Evolutionary conservation across 2,329 filamentous ascomycete species (phyloP).

Genomic region (Metarhizium album): DNA sequence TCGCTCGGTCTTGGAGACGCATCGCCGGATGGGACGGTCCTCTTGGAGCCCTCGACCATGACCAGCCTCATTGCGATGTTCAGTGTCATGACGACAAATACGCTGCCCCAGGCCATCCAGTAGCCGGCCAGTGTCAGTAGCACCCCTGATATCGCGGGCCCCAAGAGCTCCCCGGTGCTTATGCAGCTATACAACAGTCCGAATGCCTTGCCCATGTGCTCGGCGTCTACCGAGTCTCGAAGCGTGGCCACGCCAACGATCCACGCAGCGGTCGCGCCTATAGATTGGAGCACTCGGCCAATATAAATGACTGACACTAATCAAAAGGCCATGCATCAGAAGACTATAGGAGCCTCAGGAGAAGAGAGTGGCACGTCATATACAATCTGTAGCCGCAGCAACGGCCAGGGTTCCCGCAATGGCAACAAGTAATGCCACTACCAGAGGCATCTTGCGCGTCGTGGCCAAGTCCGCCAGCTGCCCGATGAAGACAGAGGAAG

Average conservation of each 20-base stretch:
- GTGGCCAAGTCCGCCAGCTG: background rate
- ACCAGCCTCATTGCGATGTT: background rate
- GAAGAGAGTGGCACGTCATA: background rate
- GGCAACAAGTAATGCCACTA: background rate
- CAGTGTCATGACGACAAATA: background rate
- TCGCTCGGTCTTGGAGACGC: background rate
- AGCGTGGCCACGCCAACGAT: constrained; percentile 1
- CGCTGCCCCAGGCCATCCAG: background rate
- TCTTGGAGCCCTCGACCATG: background rate
- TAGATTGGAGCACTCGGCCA: background rate
- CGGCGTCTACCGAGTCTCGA: background rate
- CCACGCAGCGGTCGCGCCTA: background rate
- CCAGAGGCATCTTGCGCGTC: background rate
- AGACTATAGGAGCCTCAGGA: background rate
- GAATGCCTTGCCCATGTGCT: constrained; percentile 1
- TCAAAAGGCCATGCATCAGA: background rate
- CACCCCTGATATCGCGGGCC: background rate
- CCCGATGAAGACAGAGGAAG: background rate
- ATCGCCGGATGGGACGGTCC: background rate
- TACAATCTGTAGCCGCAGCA: background rate
- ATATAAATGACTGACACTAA: background rate
- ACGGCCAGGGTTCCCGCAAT: background rate
- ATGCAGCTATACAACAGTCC: background rate
- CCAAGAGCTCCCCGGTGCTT: background rate
- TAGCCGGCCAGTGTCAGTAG: background rate